Evolutionary conservation across 805 yeast species (phyloP).

Genomic region (Cyberlindnera galapagoensis): DNA sequence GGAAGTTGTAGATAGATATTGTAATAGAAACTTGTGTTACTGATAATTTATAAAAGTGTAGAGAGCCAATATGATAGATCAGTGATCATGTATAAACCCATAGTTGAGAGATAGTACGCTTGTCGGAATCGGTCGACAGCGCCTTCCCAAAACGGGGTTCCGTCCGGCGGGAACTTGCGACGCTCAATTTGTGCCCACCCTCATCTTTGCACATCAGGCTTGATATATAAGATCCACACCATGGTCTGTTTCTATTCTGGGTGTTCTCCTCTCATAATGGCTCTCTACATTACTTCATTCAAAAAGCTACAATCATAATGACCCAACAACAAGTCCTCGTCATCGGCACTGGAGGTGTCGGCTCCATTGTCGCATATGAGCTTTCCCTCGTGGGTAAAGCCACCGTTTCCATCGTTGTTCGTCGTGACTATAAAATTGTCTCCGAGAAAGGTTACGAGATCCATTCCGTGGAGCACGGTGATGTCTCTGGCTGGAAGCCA

Average conservation of each 20-base stretch:
- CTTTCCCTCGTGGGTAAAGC: conserved; percentile 42
- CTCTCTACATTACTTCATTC: no score
- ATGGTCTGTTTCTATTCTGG: no score
- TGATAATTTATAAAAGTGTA: neutral
- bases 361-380: conserved; percentile 67
- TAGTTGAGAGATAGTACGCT: no score
- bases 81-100: no score
- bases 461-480: conserved; percentile 58
- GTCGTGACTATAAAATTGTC: conserved; percentile 58
- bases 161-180: no score
- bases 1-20: conserved; percentile 7
- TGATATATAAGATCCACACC: no score
- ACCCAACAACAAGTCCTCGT: conserved; percentile 39
- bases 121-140: no score
- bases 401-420: conserved; percentile 53
- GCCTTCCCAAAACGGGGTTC: no score
- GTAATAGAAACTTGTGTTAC: neutral
- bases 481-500: conserved; percentile 49
- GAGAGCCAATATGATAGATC: neutral
- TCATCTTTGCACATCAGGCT: no score
- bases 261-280: no score
- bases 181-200: no score
- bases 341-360: conserved; percentile 85
- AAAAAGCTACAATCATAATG: no score
- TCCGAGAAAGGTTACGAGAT: conserved; percentile 48